Evolutionary conservation across 176 grass and related monocot species (phyloP).

Genomic region (Zoysia pacifica): DNA sequence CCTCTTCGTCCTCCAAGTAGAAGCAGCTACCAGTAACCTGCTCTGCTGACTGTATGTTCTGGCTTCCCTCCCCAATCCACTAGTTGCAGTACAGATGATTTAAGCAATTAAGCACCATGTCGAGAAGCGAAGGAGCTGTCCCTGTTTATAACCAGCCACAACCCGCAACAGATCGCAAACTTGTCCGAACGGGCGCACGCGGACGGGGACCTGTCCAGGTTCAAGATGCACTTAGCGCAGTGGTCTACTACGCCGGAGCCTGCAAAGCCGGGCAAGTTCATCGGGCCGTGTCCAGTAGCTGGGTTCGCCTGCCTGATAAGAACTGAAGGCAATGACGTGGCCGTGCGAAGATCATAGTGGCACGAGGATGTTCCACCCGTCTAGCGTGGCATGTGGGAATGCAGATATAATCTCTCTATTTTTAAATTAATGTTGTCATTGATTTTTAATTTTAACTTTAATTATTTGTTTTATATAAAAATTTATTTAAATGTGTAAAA

Average conservation of each 20-base stretch:
- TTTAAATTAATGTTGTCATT: no score
- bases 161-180: background rate
- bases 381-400: no score
- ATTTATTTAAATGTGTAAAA: no score
- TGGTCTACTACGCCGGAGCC: background rate
- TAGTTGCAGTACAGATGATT: constrained; percentile 5
- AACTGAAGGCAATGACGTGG: constrained; percentile 16
- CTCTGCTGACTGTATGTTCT: background rate
- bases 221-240: background rate
- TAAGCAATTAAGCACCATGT: background rate
- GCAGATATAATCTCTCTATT: no score
- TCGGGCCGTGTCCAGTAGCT: constrained; percentile 40
- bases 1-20: background rate
- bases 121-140: constrained; percentile 15
- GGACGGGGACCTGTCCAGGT: constrained; percentile 44
- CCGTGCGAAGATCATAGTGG: background rate
- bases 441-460: no score
- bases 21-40: background rate
- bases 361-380: no score
- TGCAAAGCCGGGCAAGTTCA: constrained; percentile 37
- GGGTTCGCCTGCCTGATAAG: background rate
- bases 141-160: constrained; percentile 29
- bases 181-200: constrained; percentile 5
- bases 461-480: no score
- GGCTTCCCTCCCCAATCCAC: constrained; percentile 2